Evolutionary conservation across 2,329 filamentous ascomycete genomes (phyloP).

Genomic region (Stagonosporopsis rhizophila): DNA sequence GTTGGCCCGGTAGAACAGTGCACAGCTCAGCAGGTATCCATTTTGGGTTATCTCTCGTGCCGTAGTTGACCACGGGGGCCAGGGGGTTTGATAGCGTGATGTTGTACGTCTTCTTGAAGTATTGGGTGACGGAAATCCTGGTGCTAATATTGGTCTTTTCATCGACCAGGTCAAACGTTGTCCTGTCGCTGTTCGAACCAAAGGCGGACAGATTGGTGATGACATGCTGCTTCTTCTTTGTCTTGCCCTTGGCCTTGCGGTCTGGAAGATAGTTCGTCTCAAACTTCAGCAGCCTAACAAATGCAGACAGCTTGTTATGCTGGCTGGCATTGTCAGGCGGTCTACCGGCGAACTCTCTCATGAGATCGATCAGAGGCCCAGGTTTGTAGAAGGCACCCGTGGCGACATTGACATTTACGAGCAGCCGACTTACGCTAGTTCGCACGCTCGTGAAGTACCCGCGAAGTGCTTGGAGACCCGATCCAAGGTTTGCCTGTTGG

Average conservation of each 20-base stretch:
- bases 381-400: conserved; percentile 65
- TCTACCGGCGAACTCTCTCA: conserved; percentile 32
- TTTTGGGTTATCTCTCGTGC: conserved; percentile 27
- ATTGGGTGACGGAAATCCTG: conserved; percentile 24
- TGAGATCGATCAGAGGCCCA: conserved; percentile 48
- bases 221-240: conserved; percentile 46
- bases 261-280: conserved; percentile 51
- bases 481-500: conserved; percentile 54
- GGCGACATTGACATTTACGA: conserved; percentile 70
- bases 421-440: conserved; percentile 62
- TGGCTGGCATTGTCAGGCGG: conserved; percentile 10
- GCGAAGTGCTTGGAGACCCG: conserved; percentile 63
- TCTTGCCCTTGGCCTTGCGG: conserved; percentile 44
- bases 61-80: conserved; percentile 43
- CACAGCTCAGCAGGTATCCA: conserved; percentile 47
- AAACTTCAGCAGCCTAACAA: conserved; percentile 50
- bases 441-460: conserved; percentile 70
- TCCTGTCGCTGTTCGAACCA: conserved; percentile 43
- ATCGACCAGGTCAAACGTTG: conserved; percentile 22
- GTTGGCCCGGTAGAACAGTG: conserved; percentile 40
- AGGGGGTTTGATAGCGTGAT: conserved; percentile 29
- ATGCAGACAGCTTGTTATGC: conserved; percentile 29
- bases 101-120: conserved; percentile 31
- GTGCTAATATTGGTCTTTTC: conserved; percentile 22
- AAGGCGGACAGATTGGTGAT: conserved; percentile 48